Conservation (phyloP, 2,329 filamentous ascomycete species). For the Fusarium graminum region DNA sequence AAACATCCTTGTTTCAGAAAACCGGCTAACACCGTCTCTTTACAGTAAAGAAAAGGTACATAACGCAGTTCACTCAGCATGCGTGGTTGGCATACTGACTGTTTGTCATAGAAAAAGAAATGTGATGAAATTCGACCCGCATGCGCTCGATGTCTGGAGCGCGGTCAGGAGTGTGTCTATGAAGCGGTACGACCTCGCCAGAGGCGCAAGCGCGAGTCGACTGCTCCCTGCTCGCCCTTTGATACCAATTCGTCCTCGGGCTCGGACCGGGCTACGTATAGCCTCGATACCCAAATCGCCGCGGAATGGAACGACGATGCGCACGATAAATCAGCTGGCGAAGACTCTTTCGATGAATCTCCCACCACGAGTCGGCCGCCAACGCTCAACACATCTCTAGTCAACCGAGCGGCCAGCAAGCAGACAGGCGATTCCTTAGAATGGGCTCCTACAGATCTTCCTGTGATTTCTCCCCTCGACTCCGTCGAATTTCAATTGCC, state of each 20-base stretch:
- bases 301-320: slow-evolving; percentile 32
- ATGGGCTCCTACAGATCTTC: slow-evolving; percentile 44
- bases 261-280: slow-evolving; percentile 37
- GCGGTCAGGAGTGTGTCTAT: slow-evolving; percentile 63
- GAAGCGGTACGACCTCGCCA: slow-evolving; percentile 61
- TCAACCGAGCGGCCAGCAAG: slow-evolving; percentile 31
- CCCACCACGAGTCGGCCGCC: slow-evolving; percentile 15
- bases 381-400: slow-evolving; percentile 21
- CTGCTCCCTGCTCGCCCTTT: slow-evolving; percentile 32
- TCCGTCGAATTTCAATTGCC: slow-evolving; percentile 52
- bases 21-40: slow-evolving; percentile 30
- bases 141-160: slow-evolving; percentile 65
- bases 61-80: not conserved
- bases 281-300: slow-evolving; percentile 19
- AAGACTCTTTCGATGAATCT: slow-evolving; percentile 34
- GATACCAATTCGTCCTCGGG: slow-evolving; percentile 40
- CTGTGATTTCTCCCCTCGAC: slow-evolving; percentile 51
- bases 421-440: slow-evolving; percentile 26
- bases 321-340: slow-evolving; percentile 35
- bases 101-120: slow-evolving; percentile 65
- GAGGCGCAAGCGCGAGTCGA: slow-evolving; percentile 53
- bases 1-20: slow-evolving; percentile 1
- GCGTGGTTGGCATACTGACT: slow-evolving; percentile 16
- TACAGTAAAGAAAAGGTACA: slow-evolving; percentile 65
- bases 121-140: slow-evolving; percentile 66